Conservation (phyloP, 2,329 filamentous ascomycete genomes). For the Apiospora arundinis region DNA sequence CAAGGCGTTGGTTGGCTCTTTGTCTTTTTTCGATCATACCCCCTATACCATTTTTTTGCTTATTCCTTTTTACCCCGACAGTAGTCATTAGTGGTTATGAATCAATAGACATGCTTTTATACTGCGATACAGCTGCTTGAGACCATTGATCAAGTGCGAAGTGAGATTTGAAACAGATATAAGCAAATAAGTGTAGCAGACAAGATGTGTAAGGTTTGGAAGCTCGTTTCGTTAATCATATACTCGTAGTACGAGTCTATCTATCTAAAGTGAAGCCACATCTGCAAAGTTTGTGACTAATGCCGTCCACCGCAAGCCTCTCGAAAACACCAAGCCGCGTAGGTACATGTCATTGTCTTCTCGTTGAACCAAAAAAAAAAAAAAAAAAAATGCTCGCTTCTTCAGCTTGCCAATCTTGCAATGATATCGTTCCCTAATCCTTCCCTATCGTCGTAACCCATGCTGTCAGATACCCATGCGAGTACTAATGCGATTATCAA, state of each 20-base stretch:
- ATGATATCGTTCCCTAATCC: background rate
- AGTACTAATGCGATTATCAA: conserved; percentile 2
- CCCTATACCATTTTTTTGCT: background rate
- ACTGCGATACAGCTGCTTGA: background rate
- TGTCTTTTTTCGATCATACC: background rate
- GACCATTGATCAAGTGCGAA: too few relatives aligned
- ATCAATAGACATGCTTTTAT: conserved; percentile 12
- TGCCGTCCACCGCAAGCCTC: background rate
- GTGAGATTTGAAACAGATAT: background rate
- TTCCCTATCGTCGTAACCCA: background rate
- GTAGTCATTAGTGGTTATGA: background rate
- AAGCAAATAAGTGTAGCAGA: background rate
- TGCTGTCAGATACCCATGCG: background rate
- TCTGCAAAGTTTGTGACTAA: background rate
- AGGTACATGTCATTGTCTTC: background rate
- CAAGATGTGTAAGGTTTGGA: background rate
- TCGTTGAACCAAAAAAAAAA: background rate
- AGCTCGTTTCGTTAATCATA: background rate
- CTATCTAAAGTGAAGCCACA: background rate
- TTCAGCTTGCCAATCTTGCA: background rate
- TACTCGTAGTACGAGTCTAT: conserved; percentile 4
- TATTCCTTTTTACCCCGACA: background rate
- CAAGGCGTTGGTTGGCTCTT: conserved; percentile 11
- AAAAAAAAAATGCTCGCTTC: background rate
- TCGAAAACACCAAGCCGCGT: background rate